phyloP scores from a whole-genome alignment of 495 filamentous ascomycete genomes.

The Pyrenula aspistea region DNA sequence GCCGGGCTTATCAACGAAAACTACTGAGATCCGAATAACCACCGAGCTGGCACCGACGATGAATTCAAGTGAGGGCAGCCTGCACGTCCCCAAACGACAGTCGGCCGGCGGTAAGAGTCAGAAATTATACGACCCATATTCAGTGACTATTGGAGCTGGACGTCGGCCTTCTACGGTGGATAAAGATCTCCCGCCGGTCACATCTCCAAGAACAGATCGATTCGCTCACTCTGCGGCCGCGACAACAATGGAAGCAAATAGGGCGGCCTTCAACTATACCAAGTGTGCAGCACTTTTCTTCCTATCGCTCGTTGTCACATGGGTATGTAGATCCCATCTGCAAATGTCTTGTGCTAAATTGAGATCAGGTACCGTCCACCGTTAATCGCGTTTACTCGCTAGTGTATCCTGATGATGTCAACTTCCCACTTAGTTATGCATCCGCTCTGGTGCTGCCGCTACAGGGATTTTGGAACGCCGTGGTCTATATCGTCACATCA shows the following conservation, averaged over 20 bases:
- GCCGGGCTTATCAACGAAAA: constrained; percentile 36
- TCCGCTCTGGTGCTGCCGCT: constrained; percentile 67
- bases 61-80: neutral
- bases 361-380: constrained; percentile 55
- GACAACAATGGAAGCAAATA: constrained; percentile 13
- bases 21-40: constrained; percentile 44
- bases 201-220: neutral
- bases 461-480: constrained; percentile 79
- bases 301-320: constrained; percentile 66
- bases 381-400: constrained; percentile 66
- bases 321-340: constrained; percentile 32
- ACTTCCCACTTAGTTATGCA: constrained; percentile 52
- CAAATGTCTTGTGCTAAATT: neutral
- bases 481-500: constrained; percentile 65
- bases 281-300: constrained; percentile 86
- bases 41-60: constrained; percentile 18
- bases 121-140: constrained; percentile 18
- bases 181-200: too few relatives aligned
- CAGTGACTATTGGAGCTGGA: constrained; percentile 24
- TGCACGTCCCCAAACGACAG: neutral
- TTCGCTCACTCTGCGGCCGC: neutral
- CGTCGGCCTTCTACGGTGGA: neutral
- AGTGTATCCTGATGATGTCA: constrained; percentile 36
- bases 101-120: neutral
- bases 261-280: constrained; percentile 60